Base-by-base conservation (phyloP, 2,329 filamentous ascomycete species). In the Neonectria magnoliae region DNA sequence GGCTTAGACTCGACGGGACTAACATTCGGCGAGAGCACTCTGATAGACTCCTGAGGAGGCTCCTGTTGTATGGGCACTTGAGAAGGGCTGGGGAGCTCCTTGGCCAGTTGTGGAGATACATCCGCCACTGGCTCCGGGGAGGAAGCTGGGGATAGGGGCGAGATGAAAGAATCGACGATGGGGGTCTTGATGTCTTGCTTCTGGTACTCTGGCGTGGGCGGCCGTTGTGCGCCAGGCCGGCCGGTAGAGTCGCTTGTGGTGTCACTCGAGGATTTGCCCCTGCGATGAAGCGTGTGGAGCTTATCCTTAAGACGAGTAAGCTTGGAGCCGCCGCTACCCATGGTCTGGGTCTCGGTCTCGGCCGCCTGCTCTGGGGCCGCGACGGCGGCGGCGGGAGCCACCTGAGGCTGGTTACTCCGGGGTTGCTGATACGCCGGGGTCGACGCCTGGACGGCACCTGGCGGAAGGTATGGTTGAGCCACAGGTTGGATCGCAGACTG, bases 131-230 rank as follows among this genome's bases (percentile, higher is more conserved):
- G 77, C 44, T 81, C 80, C 2, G 81, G 79, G 4, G 83, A 84
- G 4, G 82, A 79, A 11, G 80, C 81, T 7, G 83, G 83, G 8
- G 83, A 85, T 2, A 80, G 74, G 5, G 83, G 83, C 2, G 82
- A 82, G 25, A 79, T 74, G 51, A 81, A 74, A 3, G 74, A 75
- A 27, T 80, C 77, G 42, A 79, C 63, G 8, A 76, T 71, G 3
- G 79, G 76, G 14, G 77, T 78, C 64, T 78, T 78, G 56, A 79
- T 73, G 61, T 85, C 82, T 47, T 81, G 78, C 20, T 79, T 78
- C 42, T 80, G 80, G 62, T 85, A 85, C 48, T 86, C 84, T 16
- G 84, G 83, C 2, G 83, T 85, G 1, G 84, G 84, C 10, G 82
- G 81, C 2, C 82, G 79, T 42, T 78, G 77, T 47, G 70, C 64